These are phyloP conservation scores for Penicillium paradoxum DNA, from an alignment of 495 filamentous ascomycete species.

Conservation along the genomic window DNA sequence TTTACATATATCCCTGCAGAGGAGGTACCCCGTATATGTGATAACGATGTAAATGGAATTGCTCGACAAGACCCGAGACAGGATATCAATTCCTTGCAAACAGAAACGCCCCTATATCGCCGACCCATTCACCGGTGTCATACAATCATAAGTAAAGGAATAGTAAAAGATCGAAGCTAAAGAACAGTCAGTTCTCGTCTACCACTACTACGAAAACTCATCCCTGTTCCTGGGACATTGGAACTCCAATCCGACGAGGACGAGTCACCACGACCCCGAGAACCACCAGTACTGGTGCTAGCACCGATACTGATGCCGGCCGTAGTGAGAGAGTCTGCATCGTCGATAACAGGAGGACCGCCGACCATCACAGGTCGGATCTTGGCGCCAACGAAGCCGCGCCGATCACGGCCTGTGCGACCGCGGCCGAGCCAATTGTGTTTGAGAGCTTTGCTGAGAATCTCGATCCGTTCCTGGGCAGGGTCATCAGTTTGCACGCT, in stretches of 20 bases:
- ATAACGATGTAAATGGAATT: not conserved
- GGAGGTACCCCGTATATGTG: not conserved
- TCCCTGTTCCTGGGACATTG: constrained; percentile 8
- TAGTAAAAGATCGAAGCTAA: constrained; percentile 11
- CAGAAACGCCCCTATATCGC: constrained; percentile 4
- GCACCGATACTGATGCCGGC: constrained; percentile 25
- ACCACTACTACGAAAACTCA: constrained; percentile 23
- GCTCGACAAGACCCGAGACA: not conserved
- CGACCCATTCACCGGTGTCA: constrained; percentile 1
- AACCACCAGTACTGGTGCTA: constrained; percentile 23
- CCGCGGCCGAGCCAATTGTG: constrained; percentile 94
- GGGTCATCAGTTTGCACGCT: constrained; percentile 68
- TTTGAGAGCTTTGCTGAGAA: constrained; percentile 79
- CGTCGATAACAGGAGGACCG: constrained; percentile 20
- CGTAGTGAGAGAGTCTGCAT: constrained; percentile 23
- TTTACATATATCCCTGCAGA: not conserved
- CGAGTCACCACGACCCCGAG: constrained; percentile 20
- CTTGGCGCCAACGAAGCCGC: constrained; percentile 78
- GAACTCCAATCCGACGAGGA: constrained; percentile 29
- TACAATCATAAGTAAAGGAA: constrained; percentile 13
- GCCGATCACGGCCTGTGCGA: constrained; percentile 79
- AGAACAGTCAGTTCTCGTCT: constrained; percentile 33
- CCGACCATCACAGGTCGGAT: constrained; percentile 38
- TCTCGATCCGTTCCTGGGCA: constrained; percentile 73
- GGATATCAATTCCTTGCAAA: constrained; percentile 3